These are phyloP conservation scores for Irpex rosettiformis DNA, from an alignment of 1,284 basidiomycete genomes.

Conservation along the genomic window DNA sequence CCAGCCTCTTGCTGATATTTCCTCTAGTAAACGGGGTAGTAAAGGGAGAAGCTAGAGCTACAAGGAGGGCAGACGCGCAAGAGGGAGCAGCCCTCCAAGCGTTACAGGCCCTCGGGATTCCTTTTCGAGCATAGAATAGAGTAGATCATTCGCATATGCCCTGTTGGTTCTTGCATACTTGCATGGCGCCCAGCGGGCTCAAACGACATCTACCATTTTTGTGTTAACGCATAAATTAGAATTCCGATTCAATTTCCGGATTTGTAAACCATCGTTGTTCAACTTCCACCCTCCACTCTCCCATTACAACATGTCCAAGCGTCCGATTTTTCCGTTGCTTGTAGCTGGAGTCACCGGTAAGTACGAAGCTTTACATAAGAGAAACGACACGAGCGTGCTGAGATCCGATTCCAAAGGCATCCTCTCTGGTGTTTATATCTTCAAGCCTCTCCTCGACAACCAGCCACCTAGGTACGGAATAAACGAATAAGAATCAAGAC, in stretches of 20 bases:
- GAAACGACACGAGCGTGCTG: background rate
- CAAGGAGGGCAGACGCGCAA: slow-evolving; percentile 43
- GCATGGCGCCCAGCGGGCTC: background rate
- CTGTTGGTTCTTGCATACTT: background rate
- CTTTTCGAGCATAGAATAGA: slow-evolving; percentile 17
- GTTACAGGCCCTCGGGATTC: slow-evolving; percentile 19
- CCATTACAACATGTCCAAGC: slow-evolving; percentile 23
- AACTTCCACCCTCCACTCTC: slow-evolving; percentile 8
- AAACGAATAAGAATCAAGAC: background rate
- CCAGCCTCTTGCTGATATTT: background rate
- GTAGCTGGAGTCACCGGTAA: slow-evolving; percentile 31
- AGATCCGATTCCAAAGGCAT: slow-evolving; percentile 38
- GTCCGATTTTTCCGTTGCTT: slow-evolving; percentile 24
- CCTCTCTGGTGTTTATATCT: slow-evolving; percentile 60
- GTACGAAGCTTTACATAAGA: background rate
- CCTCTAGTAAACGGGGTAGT: slow-evolving; percentile 43
- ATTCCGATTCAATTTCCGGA: background rate
- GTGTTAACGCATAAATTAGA: background rate
- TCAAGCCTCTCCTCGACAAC: slow-evolving; percentile 33
- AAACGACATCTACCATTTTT: slow-evolving; percentile 11
- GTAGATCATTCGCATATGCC: slow-evolving; percentile 23
- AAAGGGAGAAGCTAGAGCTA: slow-evolving; percentile 41
- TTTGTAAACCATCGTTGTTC: slow-evolving; percentile 6
- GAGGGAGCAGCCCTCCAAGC: slow-evolving; percentile 52
- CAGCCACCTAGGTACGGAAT: slow-evolving; percentile 8